Conservation (phyloP, 2,329 filamentous ascomycete species). For the Orbilia javanica region DNA sequence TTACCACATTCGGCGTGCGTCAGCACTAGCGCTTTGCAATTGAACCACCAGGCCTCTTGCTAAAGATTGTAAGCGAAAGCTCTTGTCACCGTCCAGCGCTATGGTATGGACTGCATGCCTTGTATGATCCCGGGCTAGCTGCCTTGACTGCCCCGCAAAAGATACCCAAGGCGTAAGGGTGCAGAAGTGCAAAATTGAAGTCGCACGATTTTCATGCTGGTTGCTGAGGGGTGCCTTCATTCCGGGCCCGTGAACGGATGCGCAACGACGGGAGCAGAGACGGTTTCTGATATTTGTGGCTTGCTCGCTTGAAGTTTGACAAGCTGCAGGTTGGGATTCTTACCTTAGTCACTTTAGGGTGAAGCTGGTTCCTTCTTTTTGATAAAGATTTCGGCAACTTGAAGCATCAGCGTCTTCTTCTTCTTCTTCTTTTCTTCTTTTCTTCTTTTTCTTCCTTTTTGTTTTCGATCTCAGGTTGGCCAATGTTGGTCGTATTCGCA, state of each 20-base stretch:
- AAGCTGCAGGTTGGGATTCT: constrained; percentile 38
- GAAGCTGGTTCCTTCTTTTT: constrained; percentile 8
- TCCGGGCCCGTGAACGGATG: constrained; percentile 21
- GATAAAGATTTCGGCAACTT: constrained; percentile 8
- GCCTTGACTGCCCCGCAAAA: constrained; percentile 35
- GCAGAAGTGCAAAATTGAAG: constrained; percentile 26
- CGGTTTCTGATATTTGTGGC: constrained; percentile 33
- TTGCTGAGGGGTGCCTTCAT: constrained; percentile 21
- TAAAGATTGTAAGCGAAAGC: constrained; percentile 27
- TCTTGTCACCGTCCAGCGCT: constrained; percentile 39
- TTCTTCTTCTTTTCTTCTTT: too few relatives aligned
- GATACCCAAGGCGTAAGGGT: constrained; percentile 22
- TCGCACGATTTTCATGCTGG: constrained; percentile 14
- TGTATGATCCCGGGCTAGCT: constrained; percentile 11
- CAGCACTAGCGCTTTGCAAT: constrained; percentile 54
- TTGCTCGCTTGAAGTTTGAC: constrained; percentile 54
- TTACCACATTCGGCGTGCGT: constrained; percentile 58
- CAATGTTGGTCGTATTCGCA: constrained; percentile 11
- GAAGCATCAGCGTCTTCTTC: neutral
- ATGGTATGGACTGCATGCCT: constrained; percentile 33
- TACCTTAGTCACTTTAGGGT: constrained; percentile 28
- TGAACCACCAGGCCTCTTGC: constrained; percentile 43
- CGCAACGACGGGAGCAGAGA: constrained; percentile 38
- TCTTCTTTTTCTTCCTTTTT: too few relatives aligned
- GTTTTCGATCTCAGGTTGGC: neutral